Evolutionary conservation across 148 eudicot species (phyloP), one percentile per base, ranked within the genome.

Genomic region (Vaccinium vitisidaea): DNA sequence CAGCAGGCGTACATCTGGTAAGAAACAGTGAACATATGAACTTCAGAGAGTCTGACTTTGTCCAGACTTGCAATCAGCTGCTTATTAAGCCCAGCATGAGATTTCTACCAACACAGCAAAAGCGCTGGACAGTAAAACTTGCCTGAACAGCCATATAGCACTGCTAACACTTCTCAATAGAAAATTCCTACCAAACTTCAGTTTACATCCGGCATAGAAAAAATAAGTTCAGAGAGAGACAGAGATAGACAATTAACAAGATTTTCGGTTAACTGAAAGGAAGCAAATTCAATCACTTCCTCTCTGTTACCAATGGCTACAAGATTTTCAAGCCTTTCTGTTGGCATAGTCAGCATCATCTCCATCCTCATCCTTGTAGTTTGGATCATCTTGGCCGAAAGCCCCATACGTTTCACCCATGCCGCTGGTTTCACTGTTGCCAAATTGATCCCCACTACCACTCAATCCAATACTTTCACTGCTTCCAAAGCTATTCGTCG

Each of bases 301-400:
- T 65, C 32, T 7, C 9, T 39, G 1, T 16, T 21, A 25, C 69
- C 61, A 30, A 43, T 61, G 16, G 21, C 25, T 18, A 15, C 14
- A 32, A 80, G 50, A 55, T 21, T 59, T 49, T 89, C 83, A 89
- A 10, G 84, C 89, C 86, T 87, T 85, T 82, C 80, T 85, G 36
- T 89, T 86, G 25, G 89, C 87, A 78, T 80, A 89, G 82, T 84
- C 88, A 82, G 61, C 88, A 50, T 86, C 88, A 69, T 87, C 77
- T 16, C 49, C 89, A 77, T 86, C 87, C 25, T 84, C 89, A n/a
- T 82, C 88, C 78, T 84, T 76, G 61, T 36, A 84, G 23, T 88
- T 86, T 1, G 88, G 78, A 18, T 53, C 90, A 56, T 50, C 87
- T 13, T 89, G 77, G 54, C 82, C 87, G 48, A 30, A 81, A 53